Conservation (phyloP, 2,329 filamentous ascomycete genomes). For the Exserohilum rostratum region DNA sequence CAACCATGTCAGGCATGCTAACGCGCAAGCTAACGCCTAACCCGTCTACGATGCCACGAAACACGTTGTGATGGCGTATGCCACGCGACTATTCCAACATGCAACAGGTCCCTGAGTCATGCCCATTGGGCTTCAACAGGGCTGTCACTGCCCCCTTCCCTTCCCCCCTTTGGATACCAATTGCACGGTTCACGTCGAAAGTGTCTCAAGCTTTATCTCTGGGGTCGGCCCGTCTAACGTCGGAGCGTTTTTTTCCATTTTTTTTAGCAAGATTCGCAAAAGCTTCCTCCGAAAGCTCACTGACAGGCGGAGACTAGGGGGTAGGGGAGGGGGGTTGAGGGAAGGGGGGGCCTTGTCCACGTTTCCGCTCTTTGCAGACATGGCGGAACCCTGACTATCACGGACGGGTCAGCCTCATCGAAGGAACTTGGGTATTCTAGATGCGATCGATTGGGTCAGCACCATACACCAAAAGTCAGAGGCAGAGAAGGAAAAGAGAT, state of each 20-base stretch:
- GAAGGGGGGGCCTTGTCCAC: conserved; percentile 10
- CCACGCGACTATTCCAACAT: conserved; percentile 9
- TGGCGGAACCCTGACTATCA: not conserved
- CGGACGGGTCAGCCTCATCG: conserved; percentile 10
- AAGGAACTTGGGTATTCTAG: conserved; percentile 5
- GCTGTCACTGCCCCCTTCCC: conserved; percentile 2
- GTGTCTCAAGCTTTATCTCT: conserved; percentile 14
- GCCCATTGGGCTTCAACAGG: conserved; percentile 16
- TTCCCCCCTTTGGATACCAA: conserved; percentile 8
- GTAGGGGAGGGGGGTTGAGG: conserved; percentile 1
- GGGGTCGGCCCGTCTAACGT: conserved; percentile 16
- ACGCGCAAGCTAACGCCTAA: conserved; percentile 4
- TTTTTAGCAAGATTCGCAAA: conserved; percentile 13
- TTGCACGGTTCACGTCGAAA: conserved; percentile 12
- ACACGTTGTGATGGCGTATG: conserved; percentile 11
- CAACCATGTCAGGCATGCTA: conserved; percentile 7
- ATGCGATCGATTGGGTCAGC: not conserved
- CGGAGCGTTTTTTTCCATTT: conserved; percentile 11
- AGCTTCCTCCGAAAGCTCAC: conserved; percentile 15
- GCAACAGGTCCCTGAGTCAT: conserved; percentile 11
- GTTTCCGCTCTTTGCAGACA: not conserved
- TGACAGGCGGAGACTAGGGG: conserved; percentile 10
- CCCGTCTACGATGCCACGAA: conserved; percentile 7
- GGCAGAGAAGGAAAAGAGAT: not conserved
- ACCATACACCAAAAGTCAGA: not conserved